phyloP scores from a whole-genome alignment of 345 rosid genomes.

The Aegle marmelos region DNA sequence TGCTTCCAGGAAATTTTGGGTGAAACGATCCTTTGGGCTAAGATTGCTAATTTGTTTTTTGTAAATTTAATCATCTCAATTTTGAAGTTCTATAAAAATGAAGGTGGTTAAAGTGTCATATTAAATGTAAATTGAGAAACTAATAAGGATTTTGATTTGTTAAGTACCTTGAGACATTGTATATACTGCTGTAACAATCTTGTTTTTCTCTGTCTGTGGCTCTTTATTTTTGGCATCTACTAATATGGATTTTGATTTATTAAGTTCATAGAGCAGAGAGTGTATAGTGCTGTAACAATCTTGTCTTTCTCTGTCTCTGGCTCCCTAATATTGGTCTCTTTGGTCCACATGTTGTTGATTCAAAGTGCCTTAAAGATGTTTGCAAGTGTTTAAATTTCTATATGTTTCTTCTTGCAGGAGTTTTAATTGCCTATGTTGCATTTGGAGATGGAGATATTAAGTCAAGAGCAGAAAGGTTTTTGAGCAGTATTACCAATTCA shows the following conservation, averaged over 20 bases:
- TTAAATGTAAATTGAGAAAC: background rate
- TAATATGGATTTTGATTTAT: background rate
- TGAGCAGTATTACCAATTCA: constrained; percentile 93
- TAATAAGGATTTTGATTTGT: background rate
- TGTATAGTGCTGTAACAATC: background rate
- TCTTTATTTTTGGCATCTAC: background rate
- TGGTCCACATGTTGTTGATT: background rate
- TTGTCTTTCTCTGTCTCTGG: background rate
- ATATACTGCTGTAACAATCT: background rate
- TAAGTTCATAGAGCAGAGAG: background rate
- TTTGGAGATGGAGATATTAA: constrained; percentile 67
- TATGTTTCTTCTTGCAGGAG: constrained; percentile 52
- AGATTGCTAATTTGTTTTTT: background rate
- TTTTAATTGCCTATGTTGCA: constrained; percentile 69
- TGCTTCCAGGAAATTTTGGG: background rate
- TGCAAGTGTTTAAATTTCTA: background rate
- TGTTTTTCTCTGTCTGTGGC: background rate
- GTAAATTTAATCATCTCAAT: background rate
- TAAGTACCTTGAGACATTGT: background rate
- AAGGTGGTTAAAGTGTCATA: background rate
- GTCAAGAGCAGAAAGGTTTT: constrained; percentile 81
- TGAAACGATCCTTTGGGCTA: background rate
- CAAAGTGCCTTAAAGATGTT: background rate
- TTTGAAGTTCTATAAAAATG: background rate
- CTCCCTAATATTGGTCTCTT: background rate